Evolutionary conservation across 805 yeast species (phyloP).

Genomic region (Yamadazyma kitorensis): DNA sequence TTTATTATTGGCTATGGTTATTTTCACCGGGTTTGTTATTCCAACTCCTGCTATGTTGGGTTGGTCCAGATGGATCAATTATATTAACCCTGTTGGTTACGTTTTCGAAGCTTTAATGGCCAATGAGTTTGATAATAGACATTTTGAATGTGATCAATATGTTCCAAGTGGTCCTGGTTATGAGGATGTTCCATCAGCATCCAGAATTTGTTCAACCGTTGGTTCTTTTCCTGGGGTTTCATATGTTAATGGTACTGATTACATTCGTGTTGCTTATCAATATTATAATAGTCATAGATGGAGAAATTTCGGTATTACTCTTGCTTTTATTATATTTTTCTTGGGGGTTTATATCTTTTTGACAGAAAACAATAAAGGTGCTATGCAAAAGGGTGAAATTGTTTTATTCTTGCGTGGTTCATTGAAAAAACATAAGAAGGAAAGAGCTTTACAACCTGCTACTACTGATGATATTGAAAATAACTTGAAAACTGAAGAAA

Average conservation of each 20-base stretch:
- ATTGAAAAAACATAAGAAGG: constrained; percentile 29
- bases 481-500: constrained; percentile 21
- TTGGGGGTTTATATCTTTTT: constrained; percentile 29
- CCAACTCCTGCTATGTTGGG: constrained; percentile 49
- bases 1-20: constrained; percentile 49
- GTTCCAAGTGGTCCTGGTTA: constrained; percentile 63
- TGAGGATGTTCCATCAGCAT: constrained; percentile 28
- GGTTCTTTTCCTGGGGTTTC: constrained; percentile 58
- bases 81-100: constrained; percentile 41
- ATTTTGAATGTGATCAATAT: constrained; percentile 49
- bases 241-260: constrained; percentile 58
- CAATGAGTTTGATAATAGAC: constrained; percentile 59
- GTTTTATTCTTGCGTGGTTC: constrained; percentile 24
- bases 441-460: constrained; percentile 12
- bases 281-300: constrained; percentile 63
- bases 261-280: constrained; percentile 45
- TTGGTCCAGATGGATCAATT: constrained; percentile 60
- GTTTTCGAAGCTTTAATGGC: constrained; percentile 58
- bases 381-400: constrained; percentile 43
- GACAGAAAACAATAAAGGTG: constrained; percentile 37
- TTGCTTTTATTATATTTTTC: constrained; percentile 50
- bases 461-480: constrained; percentile 19
- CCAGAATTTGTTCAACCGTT: constrained; percentile 55
- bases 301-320: constrained; percentile 74
- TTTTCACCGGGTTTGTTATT: constrained; percentile 49